A percentile compares a stretch with the other conserved stretches of the same genome.
Evolutionary conservation across 305 asterid species (phyloP).

Genomic region (Fraxinus greggii): DNA sequence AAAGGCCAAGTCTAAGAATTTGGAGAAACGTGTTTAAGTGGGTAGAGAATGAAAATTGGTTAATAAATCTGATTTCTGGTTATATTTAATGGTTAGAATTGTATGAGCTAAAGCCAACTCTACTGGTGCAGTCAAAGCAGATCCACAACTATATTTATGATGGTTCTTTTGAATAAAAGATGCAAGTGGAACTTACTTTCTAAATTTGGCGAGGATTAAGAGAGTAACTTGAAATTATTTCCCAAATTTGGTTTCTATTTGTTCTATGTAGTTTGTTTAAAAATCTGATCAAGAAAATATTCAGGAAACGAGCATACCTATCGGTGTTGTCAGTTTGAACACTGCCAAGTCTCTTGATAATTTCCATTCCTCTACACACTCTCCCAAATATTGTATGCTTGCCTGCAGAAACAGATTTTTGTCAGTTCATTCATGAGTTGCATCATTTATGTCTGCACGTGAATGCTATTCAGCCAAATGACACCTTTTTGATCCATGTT

Average conservation of each 20-base stretch:
- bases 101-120: neutral
- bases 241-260: neutral
- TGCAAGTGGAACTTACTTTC: neutral
- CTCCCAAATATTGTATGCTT: slow-evolving; percentile 96
- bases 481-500: neutral
- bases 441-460: neutral
- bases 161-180: neutral
- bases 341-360: slow-evolving; percentile 91
- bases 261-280: neutral
- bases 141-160: neutral
- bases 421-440: neutral
- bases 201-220: neutral
- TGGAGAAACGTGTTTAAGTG: neutral
- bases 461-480: slow-evolving; percentile 1
- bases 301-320: slow-evolving; percentile 39
- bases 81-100: neutral
- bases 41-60: neutral
- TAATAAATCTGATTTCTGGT: neutral
- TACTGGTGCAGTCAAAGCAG: neutral
- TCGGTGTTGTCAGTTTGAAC: slow-evolving; percentile 96
- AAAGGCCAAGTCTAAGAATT: neutral
- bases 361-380: slow-evolving; percentile 94
- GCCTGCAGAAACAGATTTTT: slow-evolving; percentile 43
- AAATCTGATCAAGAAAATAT: neutral
- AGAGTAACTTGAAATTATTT: neutral